phyloP scores from a whole-genome alignment of 2,329 filamentous ascomycete species.

The Epichloe gansuensis region DNA sequence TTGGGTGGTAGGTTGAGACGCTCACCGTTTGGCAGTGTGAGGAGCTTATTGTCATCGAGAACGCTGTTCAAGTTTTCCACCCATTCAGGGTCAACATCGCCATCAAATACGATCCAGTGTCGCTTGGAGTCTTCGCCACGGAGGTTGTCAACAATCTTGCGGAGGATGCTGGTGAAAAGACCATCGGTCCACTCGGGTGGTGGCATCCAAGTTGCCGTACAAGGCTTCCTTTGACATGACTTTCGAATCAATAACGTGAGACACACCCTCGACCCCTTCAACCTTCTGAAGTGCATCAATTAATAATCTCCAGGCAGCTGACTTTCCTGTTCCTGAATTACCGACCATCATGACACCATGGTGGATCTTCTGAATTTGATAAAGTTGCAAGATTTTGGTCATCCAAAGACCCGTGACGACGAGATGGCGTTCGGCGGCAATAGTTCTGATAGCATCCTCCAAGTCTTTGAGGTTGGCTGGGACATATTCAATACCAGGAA shows the following conservation, averaged over 20 bases:
- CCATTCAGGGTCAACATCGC: slow-evolving; percentile 98
- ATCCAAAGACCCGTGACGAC: slow-evolving; percentile 93
- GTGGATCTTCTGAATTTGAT: slow-evolving; percentile 95
- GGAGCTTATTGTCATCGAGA: slow-evolving; percentile 94
- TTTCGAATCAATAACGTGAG: slow-evolving; percentile 96
- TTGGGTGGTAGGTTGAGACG: slow-evolving; percentile 89
- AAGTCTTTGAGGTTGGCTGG: slow-evolving; percentile 75
- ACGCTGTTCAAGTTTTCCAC: slow-evolving; percentile 99
- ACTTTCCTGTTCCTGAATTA: slow-evolving; percentile 94
- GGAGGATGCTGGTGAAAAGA: slow-evolving; percentile 91
- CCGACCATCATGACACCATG: slow-evolving; percentile 99
- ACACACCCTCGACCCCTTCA: slow-evolving; percentile 86
- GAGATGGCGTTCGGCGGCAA: slow-evolving; percentile 75
- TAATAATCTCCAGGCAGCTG: slow-evolving; percentile 84
- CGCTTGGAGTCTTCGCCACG: slow-evolving; percentile 93
- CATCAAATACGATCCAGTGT: slow-evolving; percentile 99
- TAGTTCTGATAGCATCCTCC: slow-evolving; percentile 66
- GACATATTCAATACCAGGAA: slow-evolving; percentile 87
- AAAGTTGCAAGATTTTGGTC: slow-evolving; percentile 91
- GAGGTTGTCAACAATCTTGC: slow-evolving; percentile 97
- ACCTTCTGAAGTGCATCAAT: slow-evolving; percentile 84
- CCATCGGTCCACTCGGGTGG: slow-evolving; percentile 96
- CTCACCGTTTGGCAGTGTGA: slow-evolving; percentile 95
- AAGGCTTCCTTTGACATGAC: slow-evolving; percentile 99
- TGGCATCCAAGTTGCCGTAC: slow-evolving; percentile 91